phyloP scores from a whole-genome alignment of 768 basidiomycete genomes.

The Termitomyces sp. region DNA sequence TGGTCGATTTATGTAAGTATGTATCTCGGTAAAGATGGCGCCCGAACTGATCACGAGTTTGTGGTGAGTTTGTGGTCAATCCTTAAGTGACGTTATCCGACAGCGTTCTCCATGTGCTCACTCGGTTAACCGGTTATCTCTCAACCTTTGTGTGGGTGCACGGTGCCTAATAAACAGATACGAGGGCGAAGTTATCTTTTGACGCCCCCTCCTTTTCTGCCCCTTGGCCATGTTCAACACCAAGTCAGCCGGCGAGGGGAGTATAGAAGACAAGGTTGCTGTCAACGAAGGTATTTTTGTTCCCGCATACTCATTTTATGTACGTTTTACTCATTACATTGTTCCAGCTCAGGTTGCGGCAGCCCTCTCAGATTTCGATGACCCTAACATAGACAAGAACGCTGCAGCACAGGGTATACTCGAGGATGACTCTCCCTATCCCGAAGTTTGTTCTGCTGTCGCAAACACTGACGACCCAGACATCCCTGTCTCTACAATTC shows the following conservation, averaged over 20 bases:
- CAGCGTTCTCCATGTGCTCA: background rate
- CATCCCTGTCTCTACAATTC: constrained; percentile 57
- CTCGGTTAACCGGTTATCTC: constrained; percentile 13
- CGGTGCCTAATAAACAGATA: constrained; percentile 17
- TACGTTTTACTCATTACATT: background rate
- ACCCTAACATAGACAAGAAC: constrained; percentile 49
- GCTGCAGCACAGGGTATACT: constrained; percentile 35
- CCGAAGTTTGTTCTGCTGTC: constrained; percentile 67
- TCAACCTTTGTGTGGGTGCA: constrained; percentile 15
- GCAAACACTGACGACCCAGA: constrained; percentile 65
- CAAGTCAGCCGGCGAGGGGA: constrained; percentile 29
- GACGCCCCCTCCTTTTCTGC: constrained; percentile 20
- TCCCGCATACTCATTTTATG: background rate
- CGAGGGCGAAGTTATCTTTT: constrained; percentile 12
- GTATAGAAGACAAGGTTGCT: constrained; percentile 1
- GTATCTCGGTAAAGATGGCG: too few species aligned
- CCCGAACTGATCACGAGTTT: background rate
- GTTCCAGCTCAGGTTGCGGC: constrained; percentile 19
- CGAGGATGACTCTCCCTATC: constrained; percentile 66
- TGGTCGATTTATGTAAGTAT: background rate
- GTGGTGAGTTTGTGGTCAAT: too few species aligned
- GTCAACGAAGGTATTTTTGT: constrained; percentile 9
- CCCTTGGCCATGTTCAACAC: constrained; percentile 26
- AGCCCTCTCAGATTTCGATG: constrained; percentile 38
- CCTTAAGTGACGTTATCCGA: background rate